These are phyloP conservation scores for Cyathus striatus DNA, from an alignment of 768 basidiomycete species.

Conservation along the genomic window DNA sequence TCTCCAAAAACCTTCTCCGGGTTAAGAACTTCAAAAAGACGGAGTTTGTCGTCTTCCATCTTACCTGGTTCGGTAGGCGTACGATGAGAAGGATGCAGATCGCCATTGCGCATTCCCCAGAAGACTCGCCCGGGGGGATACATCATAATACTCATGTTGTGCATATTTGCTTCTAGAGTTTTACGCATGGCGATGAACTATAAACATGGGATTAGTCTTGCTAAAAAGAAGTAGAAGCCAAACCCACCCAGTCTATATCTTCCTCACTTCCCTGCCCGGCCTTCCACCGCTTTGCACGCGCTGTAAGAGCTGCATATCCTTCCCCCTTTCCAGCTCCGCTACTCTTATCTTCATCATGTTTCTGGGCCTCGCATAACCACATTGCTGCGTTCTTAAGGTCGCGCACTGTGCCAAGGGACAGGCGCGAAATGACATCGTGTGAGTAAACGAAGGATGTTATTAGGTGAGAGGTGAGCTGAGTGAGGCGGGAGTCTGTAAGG, in stretches of 20 bases:
- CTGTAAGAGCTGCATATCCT: slow-evolving; percentile 46
- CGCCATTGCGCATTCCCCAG: slow-evolving; percentile 74
- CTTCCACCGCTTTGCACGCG: slow-evolving; percentile 50
- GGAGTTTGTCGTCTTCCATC: slow-evolving; percentile 38
- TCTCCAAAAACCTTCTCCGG: slow-evolving; percentile 76
- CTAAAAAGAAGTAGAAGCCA: not conserved
- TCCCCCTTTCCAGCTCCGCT: too few species aligned
- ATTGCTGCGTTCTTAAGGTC: slow-evolving; percentile 70
- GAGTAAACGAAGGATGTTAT: slow-evolving; percentile 80
- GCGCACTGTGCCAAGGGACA: slow-evolving; percentile 73
- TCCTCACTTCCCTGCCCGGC: slow-evolving; percentile 44
- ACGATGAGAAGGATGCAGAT: slow-evolving; percentile 58
- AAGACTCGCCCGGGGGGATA: slow-evolving; percentile 76
- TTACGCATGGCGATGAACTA: slow-evolving; percentile 79
- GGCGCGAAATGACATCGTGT: slow-evolving; percentile 73
- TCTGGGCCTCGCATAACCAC: slow-evolving; percentile 66
- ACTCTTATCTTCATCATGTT: too few species aligned
- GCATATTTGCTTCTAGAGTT: slow-evolving; percentile 84
- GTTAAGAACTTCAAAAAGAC: slow-evolving; percentile 75
- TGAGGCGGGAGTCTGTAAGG: slow-evolving; percentile 55
- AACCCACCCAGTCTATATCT: slow-evolving; percentile 51
- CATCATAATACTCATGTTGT: slow-evolving; percentile 56
- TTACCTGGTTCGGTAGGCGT: slow-evolving; percentile 14
- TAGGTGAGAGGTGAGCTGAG: slow-evolving; percentile 53
- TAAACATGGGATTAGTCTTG: slow-evolving; percentile 2